Evolutionary conservation across 73 alveolate species (phyloP).

Genomic region (Tetrahymena thermophila): DNA sequence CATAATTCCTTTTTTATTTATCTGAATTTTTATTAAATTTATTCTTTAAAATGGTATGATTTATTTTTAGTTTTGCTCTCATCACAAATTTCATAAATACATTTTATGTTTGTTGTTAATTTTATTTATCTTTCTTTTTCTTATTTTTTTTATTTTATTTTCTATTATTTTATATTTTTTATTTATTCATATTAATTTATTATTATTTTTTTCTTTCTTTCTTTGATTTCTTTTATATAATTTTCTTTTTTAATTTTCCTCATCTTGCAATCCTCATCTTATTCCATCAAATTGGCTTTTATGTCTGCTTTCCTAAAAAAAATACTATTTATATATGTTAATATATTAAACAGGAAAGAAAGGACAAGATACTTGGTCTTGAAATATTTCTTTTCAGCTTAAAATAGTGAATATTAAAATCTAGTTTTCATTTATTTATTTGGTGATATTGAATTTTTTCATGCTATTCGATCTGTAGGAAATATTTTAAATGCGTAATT

Average conservation of each 20-base stretch:
- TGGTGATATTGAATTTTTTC: not conserved
- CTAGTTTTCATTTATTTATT: not conserved
- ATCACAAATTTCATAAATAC: too few species aligned
- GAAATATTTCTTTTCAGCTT: not conserved
- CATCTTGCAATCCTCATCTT: not conserved
- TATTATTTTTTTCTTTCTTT: not conserved
- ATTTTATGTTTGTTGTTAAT: too few species aligned
- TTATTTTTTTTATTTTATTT: too few species aligned
- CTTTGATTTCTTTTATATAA: not conserved
- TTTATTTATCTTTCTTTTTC: too few species aligned
- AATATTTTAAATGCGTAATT: not conserved
- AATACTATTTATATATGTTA: not conserved
- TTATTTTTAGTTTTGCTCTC: too few species aligned
- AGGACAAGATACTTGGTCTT: not conserved
- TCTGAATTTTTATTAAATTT: too few species aligned
- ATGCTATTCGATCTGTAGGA: not conserved
- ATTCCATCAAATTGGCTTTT: not conserved
- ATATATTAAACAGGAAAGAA: not conserved
- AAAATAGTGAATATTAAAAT: not conserved
- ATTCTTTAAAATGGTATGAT: too few species aligned
- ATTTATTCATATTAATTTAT: not conserved
- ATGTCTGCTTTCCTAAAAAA: not conserved
- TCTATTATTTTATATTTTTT: too few species aligned
- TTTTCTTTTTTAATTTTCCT: not conserved
- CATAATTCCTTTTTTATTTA: too few species aligned